A percentile compares a stretch with the other conserved stretches of the same genome.
Conservation (phyloP, 2,329 filamentous ascomycete species). For the Botryotinia calthae region DNA sequence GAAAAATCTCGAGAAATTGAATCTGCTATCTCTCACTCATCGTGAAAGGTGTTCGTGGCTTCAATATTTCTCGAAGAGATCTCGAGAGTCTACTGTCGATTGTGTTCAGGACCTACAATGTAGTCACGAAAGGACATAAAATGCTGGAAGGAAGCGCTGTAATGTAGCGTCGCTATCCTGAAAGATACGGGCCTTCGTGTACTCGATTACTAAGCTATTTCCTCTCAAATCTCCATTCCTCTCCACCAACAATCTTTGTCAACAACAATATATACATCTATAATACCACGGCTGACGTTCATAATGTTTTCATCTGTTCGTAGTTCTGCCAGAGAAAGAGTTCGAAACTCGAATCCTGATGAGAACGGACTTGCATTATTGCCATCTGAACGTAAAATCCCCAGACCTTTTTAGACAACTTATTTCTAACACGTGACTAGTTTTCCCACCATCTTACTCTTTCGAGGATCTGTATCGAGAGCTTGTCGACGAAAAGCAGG, state of each 20-base stretch:
- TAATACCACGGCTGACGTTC: neutral
- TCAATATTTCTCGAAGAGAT: neutral
- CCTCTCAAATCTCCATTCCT: neutral
- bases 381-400: conserved; percentile 6
- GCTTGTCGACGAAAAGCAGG: conserved; percentile 9
- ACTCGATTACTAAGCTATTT: neutral
- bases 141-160: neutral
- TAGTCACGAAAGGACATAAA: neutral
- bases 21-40: neutral
- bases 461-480: conserved; percentile 21
- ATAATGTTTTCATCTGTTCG: conserved; percentile 21
- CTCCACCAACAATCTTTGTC: neutral
- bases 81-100: neutral
- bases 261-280: neutral
- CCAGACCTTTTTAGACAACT: neutral
- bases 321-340: neutral
- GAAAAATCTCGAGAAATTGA: neutral
- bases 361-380: neutral
- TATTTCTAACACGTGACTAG: conserved; percentile 14
- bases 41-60: neutral
- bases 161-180: neutral
- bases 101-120: neutral
- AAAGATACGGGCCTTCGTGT: neutral
- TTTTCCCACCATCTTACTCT: neutral
- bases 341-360: neutral